Evolutionary conservation across 1,284 basidiomycete species (phyloP), one percentile per base, ranked within the genome.

Genomic region (Abortiporus biennis): DNA sequence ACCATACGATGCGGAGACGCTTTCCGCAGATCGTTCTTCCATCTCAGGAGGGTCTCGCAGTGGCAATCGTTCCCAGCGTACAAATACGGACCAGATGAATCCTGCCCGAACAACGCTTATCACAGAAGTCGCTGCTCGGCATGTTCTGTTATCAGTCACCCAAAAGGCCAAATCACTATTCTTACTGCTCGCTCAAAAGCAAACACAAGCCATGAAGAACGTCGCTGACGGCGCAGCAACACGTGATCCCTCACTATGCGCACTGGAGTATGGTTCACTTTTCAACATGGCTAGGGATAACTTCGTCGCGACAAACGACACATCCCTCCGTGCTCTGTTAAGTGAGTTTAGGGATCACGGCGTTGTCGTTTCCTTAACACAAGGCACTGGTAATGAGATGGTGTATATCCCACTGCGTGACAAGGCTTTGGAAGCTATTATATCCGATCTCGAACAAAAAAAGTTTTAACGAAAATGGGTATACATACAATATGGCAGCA

Each of bases 341-440:
- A 82, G 81, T 19, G 93, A 97, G 64, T 96, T 93, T 61, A 77
- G 77, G 54, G 93, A 97, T 61, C 93, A 97, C 54, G 80, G 80
- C 1, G 60, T 96, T 52, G 79, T 96, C 12, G 68, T 88, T 13
- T 64, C 67, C 13, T 69, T 72, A 15, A 50, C 62, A 64, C 51
- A 65, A 59, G 47, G 21, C 2, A 54, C 47, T 47, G 73, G 65
- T 20, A 70, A 72, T 15, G 80, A 86, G 54, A 63, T 76, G 55
- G 65, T 92, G 30, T 94, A 90, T 91, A 85, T 94, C 52, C 88
- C 88, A 1, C 58, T 94, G 49, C 70, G 85, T 45, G 82, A 81
- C 57, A 85, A 88, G 51, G 68, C 80, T 50, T 55, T 84, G 51
- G 23, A 46, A 27, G 59, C 56, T 47, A 40, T 64, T n/a, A 47